Percentiles rank a stretch among this genome's conserved stretches.
Evolutionary conservation across 345 rosid species (phyloP).

Genomic region (Syzygium oleosum): DNA sequence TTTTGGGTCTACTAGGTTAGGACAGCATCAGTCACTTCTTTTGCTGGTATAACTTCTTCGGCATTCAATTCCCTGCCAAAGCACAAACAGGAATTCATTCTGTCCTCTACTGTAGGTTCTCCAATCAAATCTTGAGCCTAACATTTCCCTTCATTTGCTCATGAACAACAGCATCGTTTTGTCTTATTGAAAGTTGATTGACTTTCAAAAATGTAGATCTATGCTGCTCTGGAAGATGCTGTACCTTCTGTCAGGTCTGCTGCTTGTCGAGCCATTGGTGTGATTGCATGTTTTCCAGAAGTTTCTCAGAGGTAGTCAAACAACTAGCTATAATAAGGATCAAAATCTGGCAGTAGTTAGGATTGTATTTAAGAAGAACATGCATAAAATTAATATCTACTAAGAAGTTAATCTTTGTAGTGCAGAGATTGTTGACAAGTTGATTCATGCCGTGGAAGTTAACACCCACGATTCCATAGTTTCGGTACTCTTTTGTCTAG

Average conservation of each 20-base stretch:
- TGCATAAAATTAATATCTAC: conserved; percentile 15
- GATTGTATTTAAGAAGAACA: neutral
- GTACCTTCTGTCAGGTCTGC: conserved; percentile 86
- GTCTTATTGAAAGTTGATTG: neutral
- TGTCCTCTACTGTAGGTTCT: conserved; percentile 60
- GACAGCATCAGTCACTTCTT: conserved; percentile 76
- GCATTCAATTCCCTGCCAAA: conserved; percentile 49
- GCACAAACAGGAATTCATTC: conserved; percentile 49
- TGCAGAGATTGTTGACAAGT: conserved; percentile 63
- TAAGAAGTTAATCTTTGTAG: conserved; percentile 42
- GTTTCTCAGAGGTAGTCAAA: conserved; percentile 48
- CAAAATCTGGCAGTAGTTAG: neutral
- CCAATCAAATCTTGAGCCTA: neutral
- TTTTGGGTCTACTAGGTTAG: conserved; percentile 46
- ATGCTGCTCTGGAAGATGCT: conserved; percentile 57
- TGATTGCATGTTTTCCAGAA: conserved; percentile 72
- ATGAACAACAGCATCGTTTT: neutral
- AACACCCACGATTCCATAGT: conserved; percentile 61
- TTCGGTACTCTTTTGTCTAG: conserved; percentile 38
- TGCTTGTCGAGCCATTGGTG: conserved; percentile 97
- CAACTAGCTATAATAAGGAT: neutral
- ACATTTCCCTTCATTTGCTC: neutral
- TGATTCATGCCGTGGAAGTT: conserved; percentile 65
- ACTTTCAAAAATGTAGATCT: conserved; percentile 32
- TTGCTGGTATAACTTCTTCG: conserved; percentile 87